Evolutionary conservation across 2,329 filamentous ascomycete species (phyloP).

Genomic region (Triangularia setosa): DNA sequence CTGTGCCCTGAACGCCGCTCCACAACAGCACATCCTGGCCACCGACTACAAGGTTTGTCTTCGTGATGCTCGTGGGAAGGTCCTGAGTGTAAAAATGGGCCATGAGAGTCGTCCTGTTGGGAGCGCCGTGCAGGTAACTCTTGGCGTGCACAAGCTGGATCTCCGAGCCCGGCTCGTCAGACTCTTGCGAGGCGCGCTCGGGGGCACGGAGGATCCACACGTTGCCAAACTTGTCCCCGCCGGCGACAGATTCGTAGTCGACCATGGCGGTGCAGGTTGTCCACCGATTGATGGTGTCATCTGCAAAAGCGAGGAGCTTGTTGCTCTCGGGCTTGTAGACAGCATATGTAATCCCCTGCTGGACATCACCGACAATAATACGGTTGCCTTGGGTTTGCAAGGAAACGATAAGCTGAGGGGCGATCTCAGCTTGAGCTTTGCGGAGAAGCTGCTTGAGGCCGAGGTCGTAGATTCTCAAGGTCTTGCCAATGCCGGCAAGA

Average conservation of each 20-base stretch:
- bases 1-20: slow-evolving; percentile 90
- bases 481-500: slow-evolving; percentile 77
- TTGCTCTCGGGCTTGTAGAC: slow-evolving; percentile 93
- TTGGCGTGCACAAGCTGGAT: slow-evolving; percentile 88
- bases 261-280: slow-evolving; percentile 90
- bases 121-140: slow-evolving; percentile 82
- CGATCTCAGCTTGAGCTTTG: slow-evolving; percentile 79
- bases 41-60: slow-evolving; percentile 84
- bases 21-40: slow-evolving; percentile 89
- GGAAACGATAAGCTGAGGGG: slow-evolving; percentile 78
- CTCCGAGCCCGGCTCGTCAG: slow-evolving; percentile 87
- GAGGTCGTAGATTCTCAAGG: slow-evolving; percentile 84
- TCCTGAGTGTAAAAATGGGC: slow-evolving; percentile 89
- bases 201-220: slow-evolving; percentile 89
- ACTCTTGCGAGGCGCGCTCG: slow-evolving; percentile 78
- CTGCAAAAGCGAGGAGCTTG: slow-evolving; percentile 85
- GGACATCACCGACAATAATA: slow-evolving; percentile 87
- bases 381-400: slow-evolving; percentile 87
- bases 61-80: slow-evolving; percentile 84
- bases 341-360: slow-evolving; percentile 86
- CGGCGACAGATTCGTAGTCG: slow-evolving; percentile 93
- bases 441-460: slow-evolving; percentile 89
- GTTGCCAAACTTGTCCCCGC: slow-evolving; percentile 97
- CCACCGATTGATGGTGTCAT: slow-evolving; percentile 87
- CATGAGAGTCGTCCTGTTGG: slow-evolving; percentile 79